These are phyloP conservation scores for Agrocybe praecox DNA, from an alignment of 768 basidiomycete genomes.

Conservation along the genomic window DNA sequence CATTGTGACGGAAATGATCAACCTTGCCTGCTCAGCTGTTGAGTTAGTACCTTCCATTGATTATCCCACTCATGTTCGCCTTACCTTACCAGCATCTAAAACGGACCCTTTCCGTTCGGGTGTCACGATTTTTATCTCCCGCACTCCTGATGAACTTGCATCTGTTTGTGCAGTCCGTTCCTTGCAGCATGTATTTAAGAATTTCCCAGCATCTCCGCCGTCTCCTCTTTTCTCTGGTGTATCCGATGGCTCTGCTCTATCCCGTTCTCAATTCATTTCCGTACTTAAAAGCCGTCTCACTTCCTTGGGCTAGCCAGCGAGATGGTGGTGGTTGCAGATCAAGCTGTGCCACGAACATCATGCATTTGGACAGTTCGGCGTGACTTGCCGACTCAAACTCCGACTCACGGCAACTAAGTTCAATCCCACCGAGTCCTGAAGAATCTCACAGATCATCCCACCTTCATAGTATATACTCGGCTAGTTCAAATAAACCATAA, in stretches of 20 bases:
- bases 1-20: too few species aligned
- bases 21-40: slow-evolving; percentile 23
- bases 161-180: slow-evolving; percentile 1
- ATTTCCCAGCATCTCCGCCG: not conserved
- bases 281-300: slow-evolving; percentile 6
- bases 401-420: too few species aligned
- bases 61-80: slow-evolving; percentile 18
- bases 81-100: slow-evolving; percentile 35
- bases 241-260: slow-evolving; percentile 5
- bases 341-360: too few species aligned
- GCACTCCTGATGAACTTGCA: not conserved
- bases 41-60: slow-evolving; percentile 27
- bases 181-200: not conserved
- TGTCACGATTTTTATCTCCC: slow-evolving; percentile 4
- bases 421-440: too few species aligned
- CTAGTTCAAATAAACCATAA: too few species aligned
- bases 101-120: slow-evolving; percentile 35
- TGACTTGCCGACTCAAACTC: too few species aligned
- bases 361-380: too few species aligned
- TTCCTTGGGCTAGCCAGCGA: slow-evolving; percentile 14
- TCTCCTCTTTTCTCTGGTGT: slow-evolving; percentile 11
- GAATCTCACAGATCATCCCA: too few species aligned
- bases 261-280: slow-evolving; percentile 14
- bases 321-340: too few species aligned
- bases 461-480: too few species aligned